Evolutionary conservation across 2,329 filamentous ascomycete genomes (phyloP), one percentile per base, ranked within the genome.

Genomic region (Fusarium sp.): DNA sequence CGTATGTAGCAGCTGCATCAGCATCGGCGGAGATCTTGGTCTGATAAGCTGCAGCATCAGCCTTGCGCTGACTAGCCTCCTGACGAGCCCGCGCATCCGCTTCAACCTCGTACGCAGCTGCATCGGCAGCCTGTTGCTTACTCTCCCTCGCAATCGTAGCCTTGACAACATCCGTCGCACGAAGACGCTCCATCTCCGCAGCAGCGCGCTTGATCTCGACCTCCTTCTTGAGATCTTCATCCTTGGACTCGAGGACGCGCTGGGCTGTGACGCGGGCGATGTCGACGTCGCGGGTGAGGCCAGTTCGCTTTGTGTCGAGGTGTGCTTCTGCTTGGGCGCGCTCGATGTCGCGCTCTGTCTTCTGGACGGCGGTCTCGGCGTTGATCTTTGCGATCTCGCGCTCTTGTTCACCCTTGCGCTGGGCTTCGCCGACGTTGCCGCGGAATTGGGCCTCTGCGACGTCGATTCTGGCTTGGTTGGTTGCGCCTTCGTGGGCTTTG

Each of bases 301-400:
- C 87, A 3, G 93, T 92, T 81, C 94, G 90, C 73, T 90, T 87
- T 22, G 91, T 93, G 41, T 90, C 88, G 58, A 97, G 88, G 60
- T 90, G 90, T 15, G 93, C 92, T 79, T 96, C 93, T 46, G 94
- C 94, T 50, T 88, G 83, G 5, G 93, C 92, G 69, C 94, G 93
- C 83, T 96, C 93, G 49, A 92, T 91, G 79, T 95, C 94, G 54
- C 93, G 91, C 79, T 95, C 91, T 1, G 94, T 96, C 84, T 95
- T 94, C 68, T 93, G 88, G 3, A 96, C 93, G 3, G 93, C 93
- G 2, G 94, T 97, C 75, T 94, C 91, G 72, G 94, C 93, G 80
- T 95, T 90, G 83, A 97, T 97, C 84, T 94, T 95, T 75, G 93
- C 93, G 45, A 97, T 93, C 78, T 95, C 92, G 60, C 94, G 93